phyloP scores from a whole-genome alignment of 2,329 filamentous ascomycete species.

The Dothidotthia symphoricarpi region DNA sequence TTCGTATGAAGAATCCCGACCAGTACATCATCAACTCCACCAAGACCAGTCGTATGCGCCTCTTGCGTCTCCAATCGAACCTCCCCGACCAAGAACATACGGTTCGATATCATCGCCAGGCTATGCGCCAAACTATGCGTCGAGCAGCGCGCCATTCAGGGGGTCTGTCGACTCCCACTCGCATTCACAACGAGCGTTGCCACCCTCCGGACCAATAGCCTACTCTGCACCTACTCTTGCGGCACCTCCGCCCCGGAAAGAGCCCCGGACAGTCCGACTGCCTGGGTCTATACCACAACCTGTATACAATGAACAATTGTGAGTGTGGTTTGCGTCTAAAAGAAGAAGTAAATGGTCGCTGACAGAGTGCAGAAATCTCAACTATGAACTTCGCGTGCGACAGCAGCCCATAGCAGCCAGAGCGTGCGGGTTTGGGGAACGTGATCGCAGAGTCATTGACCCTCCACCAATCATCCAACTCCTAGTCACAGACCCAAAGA shows the following conservation, averaged over 20 bases:
- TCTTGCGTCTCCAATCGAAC: conserved; percentile 40
- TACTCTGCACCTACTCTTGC: conserved; percentile 33
- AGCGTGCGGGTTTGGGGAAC: conserved; percentile 79
- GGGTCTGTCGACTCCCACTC: conserved; percentile 40
- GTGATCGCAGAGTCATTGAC: conserved; percentile 78
- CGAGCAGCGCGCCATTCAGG: conserved; percentile 40
- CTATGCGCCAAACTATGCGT: conserved; percentile 42
- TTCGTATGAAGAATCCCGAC: conserved; percentile 35
- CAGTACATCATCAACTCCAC: conserved; percentile 27
- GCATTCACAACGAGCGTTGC: conserved; percentile 37
- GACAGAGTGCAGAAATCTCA: conserved; percentile 33
- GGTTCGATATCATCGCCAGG: conserved; percentile 40
- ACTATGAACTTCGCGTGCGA: conserved; percentile 60
- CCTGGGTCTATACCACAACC: conserved; percentile 42
- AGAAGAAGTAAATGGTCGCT: conserved; percentile 21
- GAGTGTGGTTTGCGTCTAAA: conserved; percentile 26
- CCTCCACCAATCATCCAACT: conserved; percentile 81
- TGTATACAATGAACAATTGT: conserved; percentile 42
- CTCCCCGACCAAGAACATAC: conserved; percentile 35
- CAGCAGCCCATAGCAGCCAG: conserved; percentile 77
- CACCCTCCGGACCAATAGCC: conserved; percentile 32
- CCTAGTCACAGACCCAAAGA: conserved; percentile 59
- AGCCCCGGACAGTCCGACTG: conserved; percentile 30
- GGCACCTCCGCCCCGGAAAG: conserved; percentile 33
- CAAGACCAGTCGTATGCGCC: conserved; percentile 37